A percentile compares a stretch with the other conserved stretches of the same genome.
These are phyloP conservation scores for Fusarium irregulare DNA, from an alignment of 2,329 filamentous ascomycete species.

Conservation along the genomic window DNA sequence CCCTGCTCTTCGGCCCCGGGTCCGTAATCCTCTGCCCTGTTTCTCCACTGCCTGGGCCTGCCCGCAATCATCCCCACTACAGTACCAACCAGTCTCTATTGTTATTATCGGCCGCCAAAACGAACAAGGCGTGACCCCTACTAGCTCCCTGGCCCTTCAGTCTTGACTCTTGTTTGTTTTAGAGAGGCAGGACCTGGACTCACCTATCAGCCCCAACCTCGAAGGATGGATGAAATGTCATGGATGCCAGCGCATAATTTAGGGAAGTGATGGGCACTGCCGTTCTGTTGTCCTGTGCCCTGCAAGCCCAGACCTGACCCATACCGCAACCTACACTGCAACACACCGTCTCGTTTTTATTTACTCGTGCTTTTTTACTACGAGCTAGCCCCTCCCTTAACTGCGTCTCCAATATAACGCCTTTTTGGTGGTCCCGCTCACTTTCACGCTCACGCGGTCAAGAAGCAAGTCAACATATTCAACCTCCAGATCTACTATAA, in stretches of 20 bases:
- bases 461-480: conserved; percentile 4
- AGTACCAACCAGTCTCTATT: conserved; percentile 9
- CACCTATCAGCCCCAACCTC: conserved; percentile 26
- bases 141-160: conserved; percentile 18
- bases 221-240: conserved; percentile 14
- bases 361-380: conserved; percentile 23
- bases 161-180: conserved; percentile 27
- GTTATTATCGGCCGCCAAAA: conserved; percentile 25
- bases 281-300: conserved; percentile 39
- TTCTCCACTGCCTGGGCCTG: conserved; percentile 37
- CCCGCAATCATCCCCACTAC: conserved; percentile 36
- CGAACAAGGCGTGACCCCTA: conserved; percentile 37
- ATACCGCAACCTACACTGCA: conserved; percentile 23
- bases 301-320: neutral
- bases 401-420: conserved; percentile 27
- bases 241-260: conserved; percentile 44
- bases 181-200: conserved; percentile 12
- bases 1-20: conserved; percentile 33
- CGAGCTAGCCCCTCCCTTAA: conserved; percentile 18
- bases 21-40: conserved; percentile 30
- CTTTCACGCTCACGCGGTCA: conserved; percentile 5
- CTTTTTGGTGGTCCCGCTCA: conserved; percentile 23
- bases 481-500: conserved; percentile 24
- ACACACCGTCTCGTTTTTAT: conserved; percentile 40
- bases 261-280: conserved; percentile 36